A percentile compares a stretch with the other conserved stretches of the same genome.
Evolutionary conservation across 2,329 filamentous ascomycete species (phyloP).

Genomic region (Ascochyta rabiei): DNA sequence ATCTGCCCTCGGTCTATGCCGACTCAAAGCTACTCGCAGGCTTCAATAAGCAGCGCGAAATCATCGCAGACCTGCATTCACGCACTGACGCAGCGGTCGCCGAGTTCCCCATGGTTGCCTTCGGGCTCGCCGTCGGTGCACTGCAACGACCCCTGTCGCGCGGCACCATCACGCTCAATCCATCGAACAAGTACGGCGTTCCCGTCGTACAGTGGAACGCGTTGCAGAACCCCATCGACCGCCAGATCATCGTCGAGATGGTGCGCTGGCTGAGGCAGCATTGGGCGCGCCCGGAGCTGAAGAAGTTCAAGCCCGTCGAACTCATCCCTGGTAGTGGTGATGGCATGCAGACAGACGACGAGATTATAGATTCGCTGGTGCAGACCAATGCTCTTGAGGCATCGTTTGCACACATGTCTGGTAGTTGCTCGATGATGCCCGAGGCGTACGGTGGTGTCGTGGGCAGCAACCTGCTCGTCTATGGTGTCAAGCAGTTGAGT

Average conservation of each 20-base stretch:
- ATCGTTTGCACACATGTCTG: conserved; percentile 36
- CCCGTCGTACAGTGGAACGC: conserved; percentile 46
- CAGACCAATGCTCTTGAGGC: conserved; percentile 22
- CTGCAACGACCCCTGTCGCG: conserved; percentile 38
- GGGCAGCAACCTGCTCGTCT: conserved; percentile 26
- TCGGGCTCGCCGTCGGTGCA: conserved; percentile 28
- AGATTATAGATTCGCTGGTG: conserved; percentile 27
- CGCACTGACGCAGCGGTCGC: conserved; percentile 37
- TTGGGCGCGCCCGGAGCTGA: conserved; percentile 40
- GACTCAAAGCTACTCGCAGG: conserved; percentile 27
- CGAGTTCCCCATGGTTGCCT: conserved; percentile 39
- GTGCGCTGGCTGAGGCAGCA: conserved; percentile 46
- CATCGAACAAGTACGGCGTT: conserved; percentile 37
- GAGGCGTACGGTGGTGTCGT: conserved; percentile 37
- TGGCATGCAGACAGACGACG: conserved; percentile 26
- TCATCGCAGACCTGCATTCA: conserved; percentile 29
- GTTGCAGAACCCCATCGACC: conserved; percentile 46
- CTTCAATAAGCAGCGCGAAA: conserved; percentile 32
- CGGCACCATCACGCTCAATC: conserved; percentile 47
- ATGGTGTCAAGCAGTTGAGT: conserved; percentile 33
- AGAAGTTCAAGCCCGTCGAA: conserved; percentile 42
- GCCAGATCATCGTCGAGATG: conserved; percentile 42
- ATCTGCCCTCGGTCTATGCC: conserved; percentile 27
- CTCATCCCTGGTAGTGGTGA: conserved; percentile 29
- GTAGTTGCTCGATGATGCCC: conserved; percentile 39